Evolutionary conservation across 2,329 filamentous ascomycete genomes (phyloP), one percentile per base, ranked within the genome.

Genomic region (Rutstroemia sp.): DNA sequence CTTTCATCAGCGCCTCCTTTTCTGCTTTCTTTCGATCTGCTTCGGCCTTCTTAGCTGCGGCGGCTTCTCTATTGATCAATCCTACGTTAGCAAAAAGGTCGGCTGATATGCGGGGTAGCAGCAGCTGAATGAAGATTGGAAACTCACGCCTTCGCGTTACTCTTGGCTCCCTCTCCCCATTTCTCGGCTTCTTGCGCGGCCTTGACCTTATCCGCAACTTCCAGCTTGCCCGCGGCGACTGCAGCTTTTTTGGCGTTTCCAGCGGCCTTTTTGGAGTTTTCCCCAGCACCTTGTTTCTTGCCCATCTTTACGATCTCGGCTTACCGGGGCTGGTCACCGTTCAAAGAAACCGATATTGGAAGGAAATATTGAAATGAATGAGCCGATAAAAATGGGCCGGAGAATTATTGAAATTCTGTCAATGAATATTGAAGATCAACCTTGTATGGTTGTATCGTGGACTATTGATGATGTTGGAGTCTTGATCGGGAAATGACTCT

Each of bases 211-310:
- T 90, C 81, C 58, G 86, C 85, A 3, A 73, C 83, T 0, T 90
- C 89, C 58, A 85, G 79, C 74, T 97, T 97, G 56, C 80, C 75
- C 8, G 89, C 88, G 1, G 91, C 92, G 3, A 84, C 86, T 49
- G 96, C 91, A 61, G 91, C 91, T 79, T 99, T 97, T 74, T 90
- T 82, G 61, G 92, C 91, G 72, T 96, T 90, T 62, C 92, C 94
- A 8, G 86, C 83, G 2, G 76, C 90, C 77, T 97, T 97, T 75
- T 96, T 97, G 71, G 80, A 87, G 74, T 88, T 90, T 61, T 95
- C 91, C 54, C 76, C 81, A 74, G 64, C 72, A 68, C 78, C 81
- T 72, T 88, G 92, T 73, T 88, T 90, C 65, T 79, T 81, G 27
- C 78, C 86, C 88, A 92, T 92, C 62, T 63, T 75, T 60, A 51